These are phyloP conservation scores for Fusarium stilboides DNA, from an alignment of 2,329 filamentous ascomycete species.

Conservation along the genomic window DNA sequence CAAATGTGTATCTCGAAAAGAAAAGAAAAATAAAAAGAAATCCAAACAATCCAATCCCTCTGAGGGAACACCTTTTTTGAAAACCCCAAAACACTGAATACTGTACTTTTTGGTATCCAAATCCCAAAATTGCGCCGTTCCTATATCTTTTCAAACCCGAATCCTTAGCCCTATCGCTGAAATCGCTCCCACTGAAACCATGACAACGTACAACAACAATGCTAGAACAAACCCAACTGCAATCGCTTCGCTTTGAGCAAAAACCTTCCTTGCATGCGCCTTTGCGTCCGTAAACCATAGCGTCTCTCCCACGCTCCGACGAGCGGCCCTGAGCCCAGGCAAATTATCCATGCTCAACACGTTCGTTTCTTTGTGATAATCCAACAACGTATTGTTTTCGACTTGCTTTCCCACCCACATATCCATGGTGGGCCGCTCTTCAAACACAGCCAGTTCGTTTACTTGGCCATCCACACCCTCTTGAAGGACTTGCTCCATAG, in stretches of 20 bases:
- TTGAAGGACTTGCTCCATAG: conserved; percentile 47
- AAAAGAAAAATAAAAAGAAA: conserved; percentile 19
- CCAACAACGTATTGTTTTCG: conserved; percentile 63
- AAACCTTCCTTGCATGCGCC: conserved; percentile 47
- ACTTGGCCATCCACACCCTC: conserved; percentile 47
- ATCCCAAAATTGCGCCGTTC: conserved; percentile 42
- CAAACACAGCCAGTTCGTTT: conserved; percentile 61
- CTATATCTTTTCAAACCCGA: conserved; percentile 41
- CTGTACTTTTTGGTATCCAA: conserved; percentile 48
- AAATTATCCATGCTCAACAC: conserved; percentile 70
- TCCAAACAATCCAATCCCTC: conserved; percentile 25
- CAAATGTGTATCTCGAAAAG: conserved; percentile 33
- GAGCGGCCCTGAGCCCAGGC: conserved; percentile 69
- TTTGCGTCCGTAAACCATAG: conserved; percentile 60
- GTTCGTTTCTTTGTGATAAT: conserved; percentile 73
- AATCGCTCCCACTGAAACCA: conserved; percentile 44
- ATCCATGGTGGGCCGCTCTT: conserved; percentile 70
- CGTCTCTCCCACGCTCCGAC: conserved; percentile 64
- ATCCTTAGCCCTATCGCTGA: conserved; percentile 36
- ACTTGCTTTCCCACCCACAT: conserved; percentile 65
- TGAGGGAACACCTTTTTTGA: conserved; percentile 27
- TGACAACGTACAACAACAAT: conserved; percentile 51
- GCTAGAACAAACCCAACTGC: conserved; percentile 54
- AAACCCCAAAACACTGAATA: conserved; percentile 38
- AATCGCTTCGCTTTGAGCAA: conserved; percentile 53